Evolutionary conservation across 2,329 filamentous ascomycete genomes (phyloP), one percentile per base, ranked within the genome.

Genomic region (Paraphoma chrysanthemicola): DNA sequence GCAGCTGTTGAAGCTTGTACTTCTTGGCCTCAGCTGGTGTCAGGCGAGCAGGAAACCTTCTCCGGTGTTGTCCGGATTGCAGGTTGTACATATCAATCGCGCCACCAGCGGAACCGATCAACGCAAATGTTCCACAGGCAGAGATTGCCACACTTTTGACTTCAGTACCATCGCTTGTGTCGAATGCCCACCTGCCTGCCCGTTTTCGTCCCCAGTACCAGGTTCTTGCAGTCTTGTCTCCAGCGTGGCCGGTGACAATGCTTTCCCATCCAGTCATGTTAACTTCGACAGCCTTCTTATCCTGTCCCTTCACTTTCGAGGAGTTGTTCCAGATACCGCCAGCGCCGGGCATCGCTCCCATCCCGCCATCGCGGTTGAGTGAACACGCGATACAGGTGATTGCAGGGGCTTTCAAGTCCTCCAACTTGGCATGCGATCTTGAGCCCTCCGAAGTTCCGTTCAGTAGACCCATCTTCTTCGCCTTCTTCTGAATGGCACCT

Each of bases 191-290:
- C 61, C 95, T 85, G 10, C 95, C 95, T 47, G 95, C 93, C 68
- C 90, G 88, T 78, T 96, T 97, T 54, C 92, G 89, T 6, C 94
- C 95, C 93, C 95, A 98, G 78, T 97, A 97, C 95, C 95, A 99
- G 1, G 95, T 98, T 51, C 95, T 87, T 16, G 93, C 95, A 71
- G 86, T 91, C 44, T 88, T 85, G 70, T 98, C 94, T 49, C 90
- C 87, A 70, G 89, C 89, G 73, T 99, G 96, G 9, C 93, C 94
- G 4, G 95, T 99, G 2, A 99, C 87, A 6, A 99, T 88, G 71
- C 94, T 97, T 77, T 99, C 96, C 95, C 95, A 99, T 1, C 95
- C 95, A 2, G 93, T 97, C 81, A 88, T 88, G 46, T 88, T 85
- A 67, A 88, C 90, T 54, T 88, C 82, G 64, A 92, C 88, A 2